Conservation (phyloP, 148 eudicot genomes). For the Rhododendron mucronatum region DNA sequence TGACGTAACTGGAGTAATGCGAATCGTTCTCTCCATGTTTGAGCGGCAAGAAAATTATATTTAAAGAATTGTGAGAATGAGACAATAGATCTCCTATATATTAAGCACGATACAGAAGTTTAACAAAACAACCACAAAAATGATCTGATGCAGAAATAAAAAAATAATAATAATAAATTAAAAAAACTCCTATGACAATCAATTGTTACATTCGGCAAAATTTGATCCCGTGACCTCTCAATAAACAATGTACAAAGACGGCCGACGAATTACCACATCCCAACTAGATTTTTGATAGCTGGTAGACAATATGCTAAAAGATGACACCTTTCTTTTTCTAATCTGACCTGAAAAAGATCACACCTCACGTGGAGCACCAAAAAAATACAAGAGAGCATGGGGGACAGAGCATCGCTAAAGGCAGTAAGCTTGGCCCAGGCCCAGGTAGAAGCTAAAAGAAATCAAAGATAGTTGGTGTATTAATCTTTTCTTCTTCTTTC, state of each 20-base stretch:
- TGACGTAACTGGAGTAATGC: not conserved
- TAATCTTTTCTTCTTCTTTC: not conserved
- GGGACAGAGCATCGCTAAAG: not conserved
- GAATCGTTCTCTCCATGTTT: not conserved
- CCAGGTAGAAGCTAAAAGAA: not conserved
- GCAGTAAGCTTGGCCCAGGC: not conserved
- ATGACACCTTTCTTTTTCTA: not conserved
- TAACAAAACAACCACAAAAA: not conserved
- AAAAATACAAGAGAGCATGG: slow-evolving; percentile 6
- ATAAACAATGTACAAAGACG: not conserved
- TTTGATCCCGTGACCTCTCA: not conserved
- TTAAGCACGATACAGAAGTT: not conserved
- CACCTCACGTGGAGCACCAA: slow-evolving; percentile 12
- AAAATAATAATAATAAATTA: no score
- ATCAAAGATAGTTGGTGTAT: not conserved
- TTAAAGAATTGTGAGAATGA: no score
- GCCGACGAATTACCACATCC: not conserved
- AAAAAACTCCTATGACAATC: not conserved
- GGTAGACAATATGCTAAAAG: slow-evolving; percentile 3
- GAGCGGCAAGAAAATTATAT: not conserved
- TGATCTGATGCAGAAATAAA: not conserved
- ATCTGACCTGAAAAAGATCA: slow-evolving; percentile 5
- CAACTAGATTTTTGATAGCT: slow-evolving; percentile 11
- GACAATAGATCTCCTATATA: not conserved
- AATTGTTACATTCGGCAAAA: not conserved